phyloP scores from a whole-genome alignment of 1,284 basidiomycete species.

The Boletus calvinii region DNA sequence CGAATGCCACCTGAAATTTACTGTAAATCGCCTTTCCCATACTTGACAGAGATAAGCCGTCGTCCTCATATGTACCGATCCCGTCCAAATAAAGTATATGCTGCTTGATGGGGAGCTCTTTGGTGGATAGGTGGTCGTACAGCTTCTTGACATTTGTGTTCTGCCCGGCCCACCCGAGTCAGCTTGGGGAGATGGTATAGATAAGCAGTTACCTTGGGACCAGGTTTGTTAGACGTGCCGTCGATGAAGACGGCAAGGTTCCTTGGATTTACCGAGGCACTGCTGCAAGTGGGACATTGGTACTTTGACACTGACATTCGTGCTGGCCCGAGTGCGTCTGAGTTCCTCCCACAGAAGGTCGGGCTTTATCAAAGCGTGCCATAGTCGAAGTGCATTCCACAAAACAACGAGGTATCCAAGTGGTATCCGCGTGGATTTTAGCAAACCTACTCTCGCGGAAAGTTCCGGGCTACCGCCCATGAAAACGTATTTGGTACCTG shows the following conservation, averaged over 20 bases:
- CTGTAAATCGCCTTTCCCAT: not conserved
- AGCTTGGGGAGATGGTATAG: not conserved
- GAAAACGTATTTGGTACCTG: too few relatives aligned
- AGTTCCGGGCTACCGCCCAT: too few relatives aligned
- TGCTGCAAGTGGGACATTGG: slow-evolving; percentile 4
- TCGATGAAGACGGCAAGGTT: slow-evolving; percentile 15
- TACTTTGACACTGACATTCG: not conserved
- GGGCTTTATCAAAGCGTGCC: too few relatives aligned
- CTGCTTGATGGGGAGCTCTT: not conserved
- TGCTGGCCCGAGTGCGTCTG: not conserved
- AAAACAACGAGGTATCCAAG: too few relatives aligned
- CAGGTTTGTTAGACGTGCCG: slow-evolving; percentile 13
- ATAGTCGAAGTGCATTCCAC: too few relatives aligned
- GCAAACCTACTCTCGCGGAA: too few relatives aligned
- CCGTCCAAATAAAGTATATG: not conserved
- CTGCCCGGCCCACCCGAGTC: not conserved
- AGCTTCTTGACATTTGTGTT: slow-evolving; percentile 10
- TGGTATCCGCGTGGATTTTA: too few relatives aligned
- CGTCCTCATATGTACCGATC: not conserved
- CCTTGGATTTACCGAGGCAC: not conserved
- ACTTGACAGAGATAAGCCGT: too few relatives aligned
- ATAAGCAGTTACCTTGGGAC: not conserved
- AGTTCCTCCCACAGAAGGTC: too few relatives aligned
- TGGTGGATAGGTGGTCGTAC: not conserved
- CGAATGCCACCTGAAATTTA: slow-evolving; percentile 1